Percentiles rank a stretch among this genome's conserved stretches.
Evolutionary conservation across 2,329 filamentous ascomycete species (phyloP).

Genomic region (Trichoderma polysporum): DNA sequence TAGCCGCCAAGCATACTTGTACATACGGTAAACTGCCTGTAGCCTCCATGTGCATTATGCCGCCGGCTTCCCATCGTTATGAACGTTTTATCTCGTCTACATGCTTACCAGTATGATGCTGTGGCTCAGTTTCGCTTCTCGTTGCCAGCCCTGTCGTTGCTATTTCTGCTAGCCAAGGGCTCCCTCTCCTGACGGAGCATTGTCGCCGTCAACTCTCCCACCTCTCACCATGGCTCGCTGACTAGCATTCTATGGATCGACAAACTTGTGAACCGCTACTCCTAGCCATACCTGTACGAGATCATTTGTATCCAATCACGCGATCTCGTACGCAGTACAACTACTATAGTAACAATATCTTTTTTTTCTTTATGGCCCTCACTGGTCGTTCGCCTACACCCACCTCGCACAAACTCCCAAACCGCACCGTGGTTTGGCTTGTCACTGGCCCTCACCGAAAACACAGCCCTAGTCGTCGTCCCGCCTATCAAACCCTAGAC

Average conservation of each 20-base stretch:
- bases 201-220: background rate
- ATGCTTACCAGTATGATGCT: background rate
- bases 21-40: background rate
- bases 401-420: background rate
- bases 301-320: conserved; percentile 4
- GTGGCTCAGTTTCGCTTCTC: background rate
- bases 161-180: background rate
- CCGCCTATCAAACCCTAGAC: conserved; percentile 20
- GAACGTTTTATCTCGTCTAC: background rate
- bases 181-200: background rate
- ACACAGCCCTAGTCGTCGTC: conserved; percentile 6
- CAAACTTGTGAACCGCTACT: background rate
- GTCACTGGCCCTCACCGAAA: conserved; percentile 14
- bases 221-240: background rate
- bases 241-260: background rate
- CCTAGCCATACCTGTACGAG: background rate
- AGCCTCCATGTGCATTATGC: background rate
- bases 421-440: background rate
- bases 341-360: background rate
- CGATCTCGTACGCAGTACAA: background rate
- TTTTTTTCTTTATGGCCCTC: background rate
- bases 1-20: conserved; percentile 8
- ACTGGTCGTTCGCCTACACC: background rate
- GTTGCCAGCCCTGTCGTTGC: background rate
- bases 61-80: background rate